Evolutionary conservation across 2,329 filamentous ascomycete genomes (phyloP).

Genomic region (Thermothelomyces thermophilus): DNA sequence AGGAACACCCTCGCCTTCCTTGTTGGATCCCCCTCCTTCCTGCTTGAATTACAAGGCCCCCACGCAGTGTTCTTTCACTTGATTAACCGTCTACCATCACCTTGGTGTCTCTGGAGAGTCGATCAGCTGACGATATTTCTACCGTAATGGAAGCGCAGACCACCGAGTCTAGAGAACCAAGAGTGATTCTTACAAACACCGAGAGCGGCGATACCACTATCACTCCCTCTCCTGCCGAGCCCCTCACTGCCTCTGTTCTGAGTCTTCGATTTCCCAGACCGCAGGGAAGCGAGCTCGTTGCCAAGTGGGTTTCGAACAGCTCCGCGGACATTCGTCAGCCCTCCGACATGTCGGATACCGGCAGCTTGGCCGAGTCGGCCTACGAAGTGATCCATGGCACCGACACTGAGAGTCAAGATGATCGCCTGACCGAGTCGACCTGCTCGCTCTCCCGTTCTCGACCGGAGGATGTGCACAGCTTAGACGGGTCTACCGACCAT

Average conservation of each 20-base stretch:
- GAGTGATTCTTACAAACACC: background rate
- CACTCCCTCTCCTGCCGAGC: background rate
- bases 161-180: constrained; percentile 1
- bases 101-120: constrained; percentile 17
- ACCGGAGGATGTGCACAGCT: constrained; percentile 47
- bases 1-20: background rate
- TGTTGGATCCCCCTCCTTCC: constrained; percentile 1
- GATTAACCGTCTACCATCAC: constrained; percentile 10
- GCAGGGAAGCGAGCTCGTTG: constrained; percentile 48
- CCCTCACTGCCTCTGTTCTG: constrained; percentile 39
- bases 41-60: background rate
- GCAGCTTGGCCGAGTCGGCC: constrained; percentile 49
- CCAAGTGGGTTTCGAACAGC: constrained; percentile 54
- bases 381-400: constrained; percentile 51
- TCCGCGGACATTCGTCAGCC: constrained; percentile 51
- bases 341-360: constrained; percentile 37
- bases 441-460: constrained; percentile 44
- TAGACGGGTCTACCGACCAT: constrained; percentile 43
- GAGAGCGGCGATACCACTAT: background rate
- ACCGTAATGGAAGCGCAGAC: background rate
- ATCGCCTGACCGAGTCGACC: constrained; percentile 42
- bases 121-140: constrained; percentile 30
- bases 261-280: constrained; percentile 51
- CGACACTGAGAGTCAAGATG: constrained; percentile 46
- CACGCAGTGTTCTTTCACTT: background rate